These are phyloP conservation scores for Magnusiomyces magnusii DNA, from an alignment of 1,139 yeast genomes.

Conservation along the genomic window DNA sequence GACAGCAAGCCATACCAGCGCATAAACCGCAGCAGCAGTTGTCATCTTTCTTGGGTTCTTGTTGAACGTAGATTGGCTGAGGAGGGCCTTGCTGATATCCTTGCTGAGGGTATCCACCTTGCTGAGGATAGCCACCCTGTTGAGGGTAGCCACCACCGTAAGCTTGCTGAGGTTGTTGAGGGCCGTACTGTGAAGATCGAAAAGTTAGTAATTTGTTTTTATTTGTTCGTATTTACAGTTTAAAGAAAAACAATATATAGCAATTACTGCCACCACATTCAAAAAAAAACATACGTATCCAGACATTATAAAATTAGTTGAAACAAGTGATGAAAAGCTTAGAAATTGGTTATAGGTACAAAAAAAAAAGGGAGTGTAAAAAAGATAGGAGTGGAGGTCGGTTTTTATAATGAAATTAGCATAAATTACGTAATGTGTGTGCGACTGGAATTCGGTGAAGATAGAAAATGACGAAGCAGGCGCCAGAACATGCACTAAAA, in stretches of 20 bases:
- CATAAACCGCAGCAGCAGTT: constrained; percentile 32
- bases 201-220: neutral
- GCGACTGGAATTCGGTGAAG: neutral
- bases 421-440: neutral
- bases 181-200: constrained; percentile 21
- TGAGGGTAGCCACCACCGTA: constrained; percentile 14
- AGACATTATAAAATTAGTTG: neutral
- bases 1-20: constrained; percentile 30
- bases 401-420: neutral
- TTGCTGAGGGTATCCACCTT: constrained; percentile 12
- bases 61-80: constrained; percentile 26
- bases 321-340: neutral
- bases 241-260: too few relatives aligned
- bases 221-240: neutral
- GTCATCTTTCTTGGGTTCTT: constrained; percentile 22
- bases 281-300: neutral
- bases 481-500: too few relatives aligned
- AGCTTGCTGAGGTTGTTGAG: constrained; percentile 28
- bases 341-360: neutral
- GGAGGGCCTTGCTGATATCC: constrained; percentile 18
- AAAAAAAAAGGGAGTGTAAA: neutral
- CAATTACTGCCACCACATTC: too few relatives aligned
- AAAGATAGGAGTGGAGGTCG: neutral
- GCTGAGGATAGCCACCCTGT: constrained; percentile 14
- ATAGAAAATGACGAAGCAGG: too few relatives aligned